Base-by-base conservation (phyloP, 2,329 filamentous ascomycete species). In the Ceratocystis eucalypticola region DNA sequence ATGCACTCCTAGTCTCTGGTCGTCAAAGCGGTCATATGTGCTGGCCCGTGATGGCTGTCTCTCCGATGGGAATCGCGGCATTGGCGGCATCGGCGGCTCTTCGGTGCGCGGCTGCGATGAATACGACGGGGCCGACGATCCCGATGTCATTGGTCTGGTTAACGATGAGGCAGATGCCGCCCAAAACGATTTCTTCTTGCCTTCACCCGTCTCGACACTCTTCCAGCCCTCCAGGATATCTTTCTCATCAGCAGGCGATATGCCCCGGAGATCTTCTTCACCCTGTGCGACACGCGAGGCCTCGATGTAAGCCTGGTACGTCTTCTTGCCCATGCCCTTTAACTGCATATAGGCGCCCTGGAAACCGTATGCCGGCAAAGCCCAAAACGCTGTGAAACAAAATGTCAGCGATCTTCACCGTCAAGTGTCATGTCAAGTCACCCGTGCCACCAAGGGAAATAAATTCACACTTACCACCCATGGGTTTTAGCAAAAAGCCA, bases 301-400 rank as follows among this genome's bases (percentile, higher is more conserved):
- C 59, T 91, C 84, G 69, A 95, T 89, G 73, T 93, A 93, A 70
- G 89, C 91, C 62, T 89, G 80, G 20, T 90, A 84, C 69, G 84
- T 89, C 57, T 82, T 84, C 28, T 86, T 84, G 70, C 90, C 87
- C 59, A 82, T 76, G 69, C 87, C 90, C 69, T 86, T 81, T 65
- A 94, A 80, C 73, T 93, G 88, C 50, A 88, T 88, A 71, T 93
- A 85, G 0, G 94, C 80, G 1, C 91, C 91, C 73, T 92, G 89
- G 79, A 92, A 88, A 2, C 89, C 83, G 72, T 94, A 95, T 4
- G 87, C 91, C 0, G 90, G 89, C 37, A 69, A 33, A 44, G 68
- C 66, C 65, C 67, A 68, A 25, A 69, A 30, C 48, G 67, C 68
- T 68, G 41, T 45, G 7, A 8, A 55, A 12, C 25, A 46, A 6